These are phyloP conservation scores for Berkeleyomyces basicola DNA, from an alignment of 2,329 filamentous ascomycete genomes.

Conservation along the genomic window DNA sequence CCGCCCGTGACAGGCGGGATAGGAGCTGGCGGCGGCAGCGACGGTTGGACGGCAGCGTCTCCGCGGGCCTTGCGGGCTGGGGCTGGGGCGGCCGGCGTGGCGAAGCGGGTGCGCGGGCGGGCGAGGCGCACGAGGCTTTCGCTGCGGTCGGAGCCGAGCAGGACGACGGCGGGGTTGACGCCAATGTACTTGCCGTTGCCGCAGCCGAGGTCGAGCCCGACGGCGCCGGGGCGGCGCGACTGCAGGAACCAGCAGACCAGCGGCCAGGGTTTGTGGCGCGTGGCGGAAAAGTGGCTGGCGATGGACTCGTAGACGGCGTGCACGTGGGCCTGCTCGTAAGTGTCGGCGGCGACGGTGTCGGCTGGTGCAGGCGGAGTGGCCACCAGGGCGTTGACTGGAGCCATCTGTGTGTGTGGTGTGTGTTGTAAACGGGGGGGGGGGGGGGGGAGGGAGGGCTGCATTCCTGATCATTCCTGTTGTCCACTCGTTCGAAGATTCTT, in stretches of 20 bases:
- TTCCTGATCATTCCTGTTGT: neutral
- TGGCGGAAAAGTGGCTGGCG: constrained; percentile 68
- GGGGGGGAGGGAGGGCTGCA: neutral
- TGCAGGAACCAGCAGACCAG: constrained; percentile 67
- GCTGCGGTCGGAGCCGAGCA: constrained; percentile 72
- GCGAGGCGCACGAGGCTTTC: constrained; percentile 55
- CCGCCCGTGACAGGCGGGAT: constrained; percentile 28
- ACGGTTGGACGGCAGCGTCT: constrained; percentile 17
- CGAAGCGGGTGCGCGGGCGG: constrained; percentile 28
- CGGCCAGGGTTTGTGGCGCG: constrained; percentile 76
- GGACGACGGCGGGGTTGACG: constrained; percentile 61
- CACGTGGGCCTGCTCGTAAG: constrained; percentile 75
- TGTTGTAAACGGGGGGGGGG: neutral
- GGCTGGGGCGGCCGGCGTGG: constrained; percentile 17
- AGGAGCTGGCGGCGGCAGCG: neutral
- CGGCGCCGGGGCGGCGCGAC: constrained; percentile 45
- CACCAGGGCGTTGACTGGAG: neutral
- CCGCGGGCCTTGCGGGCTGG: constrained; percentile 31
- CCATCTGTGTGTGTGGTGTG: neutral
- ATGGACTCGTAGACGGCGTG: constrained; percentile 84
- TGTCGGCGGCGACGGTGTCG: constrained; percentile 21
- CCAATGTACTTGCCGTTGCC: constrained; percentile 92
- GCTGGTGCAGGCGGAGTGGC: neutral
- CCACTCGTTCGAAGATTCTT: neutral
- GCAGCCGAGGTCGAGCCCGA: constrained; percentile 85